Evolutionary conservation across 495 filamentous ascomycete species (phyloP).

Genomic region (Antarctomyces pellizariae): DNA sequence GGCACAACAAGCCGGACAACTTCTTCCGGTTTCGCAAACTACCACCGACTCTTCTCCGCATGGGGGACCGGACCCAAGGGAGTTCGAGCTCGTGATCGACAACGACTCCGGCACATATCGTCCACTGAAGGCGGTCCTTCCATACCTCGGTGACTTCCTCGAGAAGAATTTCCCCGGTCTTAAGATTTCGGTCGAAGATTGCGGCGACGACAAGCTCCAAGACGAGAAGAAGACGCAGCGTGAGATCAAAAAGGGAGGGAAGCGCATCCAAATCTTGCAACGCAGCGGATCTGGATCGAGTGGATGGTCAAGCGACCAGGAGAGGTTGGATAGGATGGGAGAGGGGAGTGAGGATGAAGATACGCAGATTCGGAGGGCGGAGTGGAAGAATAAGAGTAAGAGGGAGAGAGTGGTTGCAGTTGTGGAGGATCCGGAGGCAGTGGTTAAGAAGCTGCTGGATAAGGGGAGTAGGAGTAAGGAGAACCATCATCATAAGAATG

Average conservation of each 20-base stretch:
- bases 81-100: slow-evolving; percentile 82
- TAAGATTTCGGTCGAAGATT: slow-evolving; percentile 38
- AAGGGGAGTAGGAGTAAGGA: slow-evolving; percentile 6
- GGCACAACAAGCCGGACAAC: too few species aligned
- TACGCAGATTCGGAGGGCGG: slow-evolving; percentile 5
- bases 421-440: slow-evolving; percentile 14
- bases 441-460: slow-evolving; percentile 6
- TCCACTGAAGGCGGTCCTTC: slow-evolving; percentile 51
- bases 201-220: slow-evolving; percentile 12
- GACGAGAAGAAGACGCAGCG: slow-evolving; percentile 23
- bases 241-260: slow-evolving; percentile 31
- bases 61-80: slow-evolving; percentile 15
- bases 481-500: slow-evolving; percentile 8
- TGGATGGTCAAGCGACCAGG: slow-evolving; percentile 56
- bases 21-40: slow-evolving; percentile 8
- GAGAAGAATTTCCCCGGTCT: slow-evolving; percentile 49
- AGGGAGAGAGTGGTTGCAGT: slow-evolving; percentile 22
- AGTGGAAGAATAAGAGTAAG: slow-evolving; percentile 14
- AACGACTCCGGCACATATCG: slow-evolving; percentile 90
- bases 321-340: slow-evolving; percentile 36
- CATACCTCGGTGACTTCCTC: slow-evolving; percentile 43
- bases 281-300: slow-evolving; percentile 26
- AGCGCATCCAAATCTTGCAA: slow-evolving; percentile 39
- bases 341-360: slow-evolving; percentile 6
- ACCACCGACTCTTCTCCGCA: slow-evolving; percentile 8